A percentile compares a stretch with the other conserved stretches of the same genome.
Conservation (phyloP, 345 rosid genomes). For the Kernera saxatilis region DNA sequence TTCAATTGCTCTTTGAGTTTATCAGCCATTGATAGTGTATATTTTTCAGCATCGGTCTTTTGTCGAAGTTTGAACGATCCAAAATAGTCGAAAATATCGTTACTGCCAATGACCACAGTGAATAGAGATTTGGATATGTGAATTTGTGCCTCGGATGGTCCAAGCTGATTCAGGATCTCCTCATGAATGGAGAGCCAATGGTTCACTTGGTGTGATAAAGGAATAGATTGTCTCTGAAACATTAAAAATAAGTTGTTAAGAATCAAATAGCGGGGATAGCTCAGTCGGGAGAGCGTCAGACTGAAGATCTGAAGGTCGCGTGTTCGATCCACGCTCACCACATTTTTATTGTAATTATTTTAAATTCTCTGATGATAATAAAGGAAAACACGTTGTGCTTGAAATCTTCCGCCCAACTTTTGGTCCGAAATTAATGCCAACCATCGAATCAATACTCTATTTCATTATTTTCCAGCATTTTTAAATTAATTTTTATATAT, state of each 20-base stretch:
- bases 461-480: background rate
- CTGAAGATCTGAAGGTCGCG: slow-evolving; percentile 99
- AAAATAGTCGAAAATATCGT: slow-evolving; percentile 53
- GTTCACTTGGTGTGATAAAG: slow-evolving; percentile 48
- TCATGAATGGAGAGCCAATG: slow-evolving; percentile 32
- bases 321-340: slow-evolving; percentile 98
- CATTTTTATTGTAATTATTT: no score
- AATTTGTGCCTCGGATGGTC: slow-evolving; percentile 28
- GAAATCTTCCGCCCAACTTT: background rate
- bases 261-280: slow-evolving; percentile 73
- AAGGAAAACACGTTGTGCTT: background rate
- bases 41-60: slow-evolving; percentile 35
- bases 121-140: slow-evolving; percentile 51
- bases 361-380: background rate
- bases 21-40: slow-evolving; percentile 38
- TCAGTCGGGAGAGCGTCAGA: slow-evolving; percentile 93
- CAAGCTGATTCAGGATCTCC: slow-evolving; percentile 27
- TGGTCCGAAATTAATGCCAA: background rate
- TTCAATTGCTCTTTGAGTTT: slow-evolving; percentile 48
- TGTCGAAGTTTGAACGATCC: slow-evolving; percentile 34
- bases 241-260: background rate
- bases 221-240: slow-evolving; percentile 40
- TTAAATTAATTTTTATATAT: background rate
- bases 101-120: slow-evolving; percentile 51
- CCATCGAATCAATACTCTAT: background rate